Conservation (phyloP, 176 grass and related monocot species). For the Phoenix roebelenii region DNA sequence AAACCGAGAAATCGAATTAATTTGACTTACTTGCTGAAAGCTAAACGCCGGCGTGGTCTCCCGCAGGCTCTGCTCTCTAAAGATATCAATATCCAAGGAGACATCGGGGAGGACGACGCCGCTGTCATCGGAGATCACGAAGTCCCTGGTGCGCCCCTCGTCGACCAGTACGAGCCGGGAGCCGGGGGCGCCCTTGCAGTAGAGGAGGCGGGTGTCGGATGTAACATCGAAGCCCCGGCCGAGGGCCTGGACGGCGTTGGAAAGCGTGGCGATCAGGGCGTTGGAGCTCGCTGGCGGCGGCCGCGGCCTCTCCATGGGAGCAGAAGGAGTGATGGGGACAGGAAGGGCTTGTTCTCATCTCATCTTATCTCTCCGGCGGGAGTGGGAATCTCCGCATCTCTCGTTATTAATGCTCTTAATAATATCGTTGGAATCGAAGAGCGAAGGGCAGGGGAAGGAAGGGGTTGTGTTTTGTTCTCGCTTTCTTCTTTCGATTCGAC, state of each 20-base stretch:
- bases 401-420: too few species aligned
- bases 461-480: too few species aligned
- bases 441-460: too few species aligned
- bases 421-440: too few species aligned
- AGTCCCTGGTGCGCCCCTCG: not conserved
- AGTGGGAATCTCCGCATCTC: too few species aligned
- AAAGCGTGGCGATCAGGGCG: slow-evolving; percentile 14
- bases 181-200: slow-evolving; percentile 23
- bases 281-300: too few species aligned
- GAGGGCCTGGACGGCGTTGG: slow-evolving; percentile 19
- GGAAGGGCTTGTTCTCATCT: too few species aligned
- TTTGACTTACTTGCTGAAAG: slow-evolving; percentile 50
- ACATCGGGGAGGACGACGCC: slow-evolving; percentile 41
- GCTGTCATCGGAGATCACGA: slow-evolving; percentile 8
- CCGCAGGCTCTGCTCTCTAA: slow-evolving; percentile 13
- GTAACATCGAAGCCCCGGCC: slow-evolving; percentile 26
- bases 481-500: too few species aligned
- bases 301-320: too few species aligned
- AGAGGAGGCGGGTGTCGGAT: slow-evolving; percentile 19
- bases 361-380: too few species aligned
- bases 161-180: slow-evolving; percentile 20
- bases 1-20: too few species aligned
- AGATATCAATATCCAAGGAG: slow-evolving; percentile 43
- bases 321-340: too few species aligned
- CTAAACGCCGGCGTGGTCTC: slow-evolving; percentile 47